Evolutionary conservation across 1,284 basidiomycete genomes (phyloP).

Genomic region (Tylopilus sp.): DNA sequence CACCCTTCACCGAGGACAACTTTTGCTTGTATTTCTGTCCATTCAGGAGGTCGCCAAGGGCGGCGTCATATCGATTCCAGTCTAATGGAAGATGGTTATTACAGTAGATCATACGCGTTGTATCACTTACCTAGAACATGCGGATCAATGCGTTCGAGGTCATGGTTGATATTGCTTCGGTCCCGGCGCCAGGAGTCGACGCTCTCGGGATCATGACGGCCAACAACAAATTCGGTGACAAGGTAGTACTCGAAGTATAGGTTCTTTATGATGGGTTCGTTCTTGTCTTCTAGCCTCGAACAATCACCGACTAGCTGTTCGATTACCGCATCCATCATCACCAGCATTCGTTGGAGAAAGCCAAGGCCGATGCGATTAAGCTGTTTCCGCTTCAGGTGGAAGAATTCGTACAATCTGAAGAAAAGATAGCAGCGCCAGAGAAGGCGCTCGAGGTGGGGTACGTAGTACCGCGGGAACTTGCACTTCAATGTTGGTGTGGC

Average conservation of each 20-base stretch:
- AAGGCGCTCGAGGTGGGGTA: not conserved
- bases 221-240: not conserved
- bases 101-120: not conserved
- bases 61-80: too few species aligned
- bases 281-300: rapidly evolving
- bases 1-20: too few species aligned
- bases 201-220: not conserved
- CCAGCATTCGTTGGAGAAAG: not conserved
- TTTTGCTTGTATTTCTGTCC: too few species aligned
- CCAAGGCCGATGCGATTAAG: not conserved
- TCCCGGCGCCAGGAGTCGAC: not conserved
- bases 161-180: not conserved
- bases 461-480: not conserved
- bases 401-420: not conserved
- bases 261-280: not conserved
- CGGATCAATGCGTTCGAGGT: not conserved
- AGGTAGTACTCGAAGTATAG: not conserved
- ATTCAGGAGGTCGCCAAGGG: too few species aligned
- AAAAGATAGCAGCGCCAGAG: not conserved
- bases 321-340: not conserved
- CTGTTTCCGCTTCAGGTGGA: not conserved
- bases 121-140: not conserved
- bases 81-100: too few species aligned
- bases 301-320: not conserved
- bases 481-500: not conserved